phyloP scores from a whole-genome alignment of 1,284 basidiomycete species.

The Cutaneotrichosporon sp. region DNA sequence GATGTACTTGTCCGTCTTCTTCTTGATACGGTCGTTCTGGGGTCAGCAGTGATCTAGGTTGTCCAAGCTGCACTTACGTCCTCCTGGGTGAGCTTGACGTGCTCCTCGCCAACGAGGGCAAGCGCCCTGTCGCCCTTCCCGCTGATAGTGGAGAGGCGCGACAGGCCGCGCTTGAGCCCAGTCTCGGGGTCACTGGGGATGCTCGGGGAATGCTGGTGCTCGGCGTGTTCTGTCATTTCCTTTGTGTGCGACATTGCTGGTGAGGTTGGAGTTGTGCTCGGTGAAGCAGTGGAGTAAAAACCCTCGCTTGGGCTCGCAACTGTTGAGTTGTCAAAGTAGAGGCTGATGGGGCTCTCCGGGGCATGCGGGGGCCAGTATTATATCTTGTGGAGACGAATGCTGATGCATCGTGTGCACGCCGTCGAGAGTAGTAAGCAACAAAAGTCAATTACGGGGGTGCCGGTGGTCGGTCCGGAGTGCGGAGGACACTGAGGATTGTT shows the following conservation, averaged over 20 bases:
- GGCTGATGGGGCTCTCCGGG: constrained; percentile 2
- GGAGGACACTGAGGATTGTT: too few relatives aligned
- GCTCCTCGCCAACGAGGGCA: constrained; percentile 14
- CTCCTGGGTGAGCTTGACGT: constrained; percentile 14
- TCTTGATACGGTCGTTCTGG: constrained; percentile 22
- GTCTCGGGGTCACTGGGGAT: constrained; percentile 4
- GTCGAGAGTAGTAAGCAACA: neutral
- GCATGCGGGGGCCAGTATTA: neutral
- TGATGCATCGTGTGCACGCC: neutral
- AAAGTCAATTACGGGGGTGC: too few relatives aligned
- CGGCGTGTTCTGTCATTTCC: constrained; percentile 1
- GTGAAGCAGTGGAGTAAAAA: too few relatives aligned
- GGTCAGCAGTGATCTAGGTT: neutral
- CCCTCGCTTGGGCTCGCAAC: too few relatives aligned
- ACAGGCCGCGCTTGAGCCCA: neutral
- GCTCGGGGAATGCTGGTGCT: neutral
- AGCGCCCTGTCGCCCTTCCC: constrained; percentile 22
- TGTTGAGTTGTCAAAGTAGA: neutral
- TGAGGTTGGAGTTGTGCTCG: neutral
- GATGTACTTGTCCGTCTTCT: constrained; percentile 28
- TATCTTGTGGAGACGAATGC: too few relatives aligned
- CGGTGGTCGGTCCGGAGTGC: too few relatives aligned
- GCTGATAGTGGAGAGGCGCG: constrained; percentile 10
- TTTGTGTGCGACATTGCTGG: neutral
- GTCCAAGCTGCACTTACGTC: too few relatives aligned